These are phyloP conservation scores for Arthrinium puccinioides DNA, from an alignment of 2,329 filamentous ascomycete species.

Conservation along the genomic window DNA sequence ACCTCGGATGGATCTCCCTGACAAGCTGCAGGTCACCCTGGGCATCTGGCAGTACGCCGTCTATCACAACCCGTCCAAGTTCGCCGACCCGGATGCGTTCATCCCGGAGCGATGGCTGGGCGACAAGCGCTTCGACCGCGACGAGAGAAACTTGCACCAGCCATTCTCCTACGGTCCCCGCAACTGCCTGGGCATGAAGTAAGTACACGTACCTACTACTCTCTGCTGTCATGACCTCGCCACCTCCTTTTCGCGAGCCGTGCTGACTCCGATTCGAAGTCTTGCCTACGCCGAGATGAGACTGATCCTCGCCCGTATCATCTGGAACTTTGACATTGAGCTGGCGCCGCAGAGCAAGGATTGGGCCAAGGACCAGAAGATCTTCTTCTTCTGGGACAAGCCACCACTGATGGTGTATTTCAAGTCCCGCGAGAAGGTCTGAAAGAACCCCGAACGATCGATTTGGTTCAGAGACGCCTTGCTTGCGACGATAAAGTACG, in stretches of 20 bases:
- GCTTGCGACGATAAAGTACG: too few species aligned
- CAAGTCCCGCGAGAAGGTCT: neutral
- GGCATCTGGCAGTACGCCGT: neutral
- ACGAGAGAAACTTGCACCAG: conserved; percentile 10
- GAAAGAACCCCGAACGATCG: too few species aligned
- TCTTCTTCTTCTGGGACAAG: conserved; percentile 1
- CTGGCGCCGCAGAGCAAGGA: conserved; percentile 11
- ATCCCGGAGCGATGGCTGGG: conserved; percentile 14
- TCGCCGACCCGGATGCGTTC: conserved; percentile 14
- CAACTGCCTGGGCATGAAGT: conserved; percentile 15
- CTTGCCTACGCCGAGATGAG: conserved; percentile 28
- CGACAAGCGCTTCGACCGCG: conserved; percentile 11
- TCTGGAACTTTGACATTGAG: conserved; percentile 25
- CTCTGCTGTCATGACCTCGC: too few species aligned
- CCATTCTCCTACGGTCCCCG: conserved; percentile 12
- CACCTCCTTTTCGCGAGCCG: too few species aligned
- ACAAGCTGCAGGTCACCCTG: conserved; percentile 9
- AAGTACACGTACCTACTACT: too few species aligned
- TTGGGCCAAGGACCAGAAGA: neutral
- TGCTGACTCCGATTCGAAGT: too few species aligned
- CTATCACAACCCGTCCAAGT: conserved; percentile 12
- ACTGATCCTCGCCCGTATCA: conserved; percentile 20
- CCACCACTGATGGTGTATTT: neutral
- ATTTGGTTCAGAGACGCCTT: too few species aligned
- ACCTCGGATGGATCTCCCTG: too few species aligned